phyloP scores from a whole-genome alignment of 805 yeast genomes.

The Saturnispora diversa region DNA sequence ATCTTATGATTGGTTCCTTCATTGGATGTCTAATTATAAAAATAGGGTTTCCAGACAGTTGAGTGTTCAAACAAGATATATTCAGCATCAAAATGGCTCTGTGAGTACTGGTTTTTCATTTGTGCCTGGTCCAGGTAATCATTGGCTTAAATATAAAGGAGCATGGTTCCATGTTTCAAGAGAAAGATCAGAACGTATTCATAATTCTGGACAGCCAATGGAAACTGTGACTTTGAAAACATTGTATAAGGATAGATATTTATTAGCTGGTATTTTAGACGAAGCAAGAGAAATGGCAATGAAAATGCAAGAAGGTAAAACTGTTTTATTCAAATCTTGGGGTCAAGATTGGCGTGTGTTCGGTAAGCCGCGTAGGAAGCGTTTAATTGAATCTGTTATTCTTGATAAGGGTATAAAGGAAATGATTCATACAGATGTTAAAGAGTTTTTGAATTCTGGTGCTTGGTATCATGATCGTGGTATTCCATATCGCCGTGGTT shows the following conservation, averaged over 20 bases:
- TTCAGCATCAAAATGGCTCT: slow-evolving; percentile 89
- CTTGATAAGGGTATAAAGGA: slow-evolving; percentile 71
- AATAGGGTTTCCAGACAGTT: slow-evolving; percentile 71
- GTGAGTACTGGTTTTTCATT: slow-evolving; percentile 79
- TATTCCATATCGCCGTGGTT: slow-evolving; percentile 96
- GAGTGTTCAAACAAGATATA: slow-evolving; percentile 78
- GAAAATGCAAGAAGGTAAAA: slow-evolving; percentile 80
- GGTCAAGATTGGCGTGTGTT: slow-evolving; percentile 99
- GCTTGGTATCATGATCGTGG: slow-evolving; percentile 94
- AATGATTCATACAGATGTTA: slow-evolving; percentile 58
- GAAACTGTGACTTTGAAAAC: slow-evolving; percentile 95
- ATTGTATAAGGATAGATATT: slow-evolving; percentile 64
- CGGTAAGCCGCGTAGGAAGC: slow-evolving; percentile 87
- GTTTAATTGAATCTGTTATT: slow-evolving; percentile 78
- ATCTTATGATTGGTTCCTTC: slow-evolving; percentile 88
- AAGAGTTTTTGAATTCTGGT: slow-evolving; percentile 71
- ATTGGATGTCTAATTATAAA: slow-evolving; percentile 89
- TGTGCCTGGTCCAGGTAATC: slow-evolving; percentile 97
- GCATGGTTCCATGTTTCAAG: slow-evolving; percentile 85
- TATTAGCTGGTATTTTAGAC: slow-evolving; percentile 56
- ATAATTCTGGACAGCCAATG: slow-evolving; percentile 90
- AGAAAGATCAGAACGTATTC: slow-evolving; percentile 81
- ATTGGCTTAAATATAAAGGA: slow-evolving; percentile 73
- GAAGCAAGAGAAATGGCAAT: slow-evolving; percentile 85
- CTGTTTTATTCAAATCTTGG: slow-evolving; percentile 89